Base-by-base conservation (phyloP, 2,329 filamentous ascomycete species). In the Talaromyces sp. region DNA sequence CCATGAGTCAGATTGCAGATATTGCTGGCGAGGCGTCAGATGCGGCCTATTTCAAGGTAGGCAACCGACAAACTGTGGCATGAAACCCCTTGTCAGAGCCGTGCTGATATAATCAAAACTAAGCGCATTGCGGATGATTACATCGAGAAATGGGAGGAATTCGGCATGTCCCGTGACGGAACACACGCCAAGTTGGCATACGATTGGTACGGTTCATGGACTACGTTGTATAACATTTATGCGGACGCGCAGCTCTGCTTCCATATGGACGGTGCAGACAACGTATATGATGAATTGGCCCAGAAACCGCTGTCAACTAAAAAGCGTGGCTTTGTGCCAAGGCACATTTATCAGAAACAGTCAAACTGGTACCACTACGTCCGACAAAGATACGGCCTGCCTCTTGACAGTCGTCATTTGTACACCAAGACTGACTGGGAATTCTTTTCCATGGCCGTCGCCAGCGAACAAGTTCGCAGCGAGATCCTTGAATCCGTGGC, bases 401-500 rank as follows among this genome's bases (percentile, higher is more conserved):
- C 91, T 0, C 81, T 96, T 7, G 91, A 96, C 73, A 88, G 83
- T 64, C 84, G 91, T 43, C 89, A 94, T 71, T 73, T 93, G 2
- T 94, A 94, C 72, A 88, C 89, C 35, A 96, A 96, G 75, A 91
- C 87, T 31, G 91, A 96, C 74, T 96, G 91, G 91, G 87, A 94
- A 66, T 91, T 95, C 70, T 92, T 94, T 71, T 89, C 89, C 0
- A 90, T 91, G 48, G 89, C 90, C 1, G 87, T 95, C 5, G 84
- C 89, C 3, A 85, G 84, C 64, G 82, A 83, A 69, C 75, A 80
- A 59, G 88, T 88, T 1, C 81, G 90, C 56, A 79, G 81, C 2
- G 84, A 88, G 69, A 91, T 95, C 53, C 75, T 94, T 36, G 81
- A 89, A 60, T 82, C 84, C 17, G 87, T 94, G 40, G 89, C 89